Evolutionary conservation across 176 grass and related monocot species (phyloP), one percentile per base, ranked within the genome.

Genomic region (Secale cereale): DNA sequence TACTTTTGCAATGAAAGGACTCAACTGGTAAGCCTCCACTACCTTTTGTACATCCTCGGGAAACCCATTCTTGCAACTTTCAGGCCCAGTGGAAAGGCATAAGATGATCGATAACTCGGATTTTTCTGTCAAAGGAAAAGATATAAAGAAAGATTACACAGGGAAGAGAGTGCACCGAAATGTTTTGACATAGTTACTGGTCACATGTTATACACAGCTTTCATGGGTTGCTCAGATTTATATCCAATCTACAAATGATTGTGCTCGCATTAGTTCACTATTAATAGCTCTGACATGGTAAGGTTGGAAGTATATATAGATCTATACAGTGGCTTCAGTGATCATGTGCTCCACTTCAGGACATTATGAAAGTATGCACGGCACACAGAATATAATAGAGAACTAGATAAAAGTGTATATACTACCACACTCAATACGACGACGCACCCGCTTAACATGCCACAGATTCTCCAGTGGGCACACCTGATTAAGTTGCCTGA

Each of bases 81-180:
- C 74, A 83, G 75, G 26, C 78, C 89, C 89, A 84, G 36, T 71
- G 10, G 85, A 91, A 90, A 89, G 33, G 19, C 89, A 95, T 86
- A 98, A 82, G 50, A 98, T 92, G 45, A 98, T 92, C 26, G 96
- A 94, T 70, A 95, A 74, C 52, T 92, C 89, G 9, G 90, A 50
- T 82, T 87, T 95, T 85, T 90, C 96, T 95, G 81, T 76, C 80
- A 89, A 85, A 70, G 0, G 1, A 66, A 52, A 45, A 83, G 22
- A 19, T 52, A 70, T 16, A 61, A 68, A 3, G 77, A 25, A 67
- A 48, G 10, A 32, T 60, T 81, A 48, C 45, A 52, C 48, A 52
- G 48, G 0, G 6, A 52, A 70, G 41, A 77, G 56, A 4, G 27
- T 0, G 40, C 8, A 50, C 7, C 12, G 20, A 64, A 74, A 0